Conservation (phyloP, 306 rosid species). For the Purshia tridentata region DNA sequence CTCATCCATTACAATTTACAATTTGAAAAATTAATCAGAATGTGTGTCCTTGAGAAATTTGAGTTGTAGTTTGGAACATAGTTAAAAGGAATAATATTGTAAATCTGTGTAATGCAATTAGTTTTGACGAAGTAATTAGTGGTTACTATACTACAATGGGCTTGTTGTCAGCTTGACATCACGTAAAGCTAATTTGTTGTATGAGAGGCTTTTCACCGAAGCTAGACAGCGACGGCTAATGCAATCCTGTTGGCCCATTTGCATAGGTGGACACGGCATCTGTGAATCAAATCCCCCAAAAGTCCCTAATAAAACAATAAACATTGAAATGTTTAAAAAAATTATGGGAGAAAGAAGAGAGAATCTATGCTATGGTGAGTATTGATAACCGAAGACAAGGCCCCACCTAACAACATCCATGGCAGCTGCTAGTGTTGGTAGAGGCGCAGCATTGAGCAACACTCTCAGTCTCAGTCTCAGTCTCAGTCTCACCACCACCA, state of each 20-base stretch:
- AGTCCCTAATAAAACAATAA: not conserved
- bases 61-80: no score
- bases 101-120: no score
- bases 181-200: not conserved
- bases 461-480: no score
- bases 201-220: not conserved
- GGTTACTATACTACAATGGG: no score
- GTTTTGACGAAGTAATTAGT: no score
- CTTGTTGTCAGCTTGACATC: no score
- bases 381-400: not conserved
- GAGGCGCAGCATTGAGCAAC: not conserved
- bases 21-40: no score
- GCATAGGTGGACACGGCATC: slow-evolving; percentile 62
- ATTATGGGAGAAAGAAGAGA: not conserved
- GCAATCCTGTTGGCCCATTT: slow-evolving; percentile 25
- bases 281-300: not conserved
- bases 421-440: not conserved
- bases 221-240: not conserved
- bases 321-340: not conserved
- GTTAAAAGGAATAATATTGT: no score
- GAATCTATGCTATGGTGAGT: slow-evolving; percentile 14
- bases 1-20: no score
- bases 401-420: not conserved
- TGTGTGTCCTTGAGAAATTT: no score
- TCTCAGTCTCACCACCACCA: no score